Conservation (phyloP, 257 asterid species). For the Fraxinus cuspidata region DNA sequence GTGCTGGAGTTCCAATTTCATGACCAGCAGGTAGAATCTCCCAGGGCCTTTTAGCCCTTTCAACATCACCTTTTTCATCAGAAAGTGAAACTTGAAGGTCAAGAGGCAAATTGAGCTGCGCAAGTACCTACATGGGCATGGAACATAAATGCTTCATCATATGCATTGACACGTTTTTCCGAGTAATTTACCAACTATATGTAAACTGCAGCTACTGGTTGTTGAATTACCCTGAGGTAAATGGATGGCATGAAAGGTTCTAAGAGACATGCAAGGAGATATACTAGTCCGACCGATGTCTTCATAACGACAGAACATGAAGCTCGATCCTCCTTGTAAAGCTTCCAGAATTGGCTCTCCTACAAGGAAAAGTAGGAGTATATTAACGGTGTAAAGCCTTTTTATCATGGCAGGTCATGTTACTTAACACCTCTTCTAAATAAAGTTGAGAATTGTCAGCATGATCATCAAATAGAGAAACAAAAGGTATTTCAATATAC, state of each 20-base stretch:
- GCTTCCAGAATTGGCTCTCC: slow-evolving; percentile 95
- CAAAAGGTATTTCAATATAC: slow-evolving; percentile 7
- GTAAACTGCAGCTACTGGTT: slow-evolving; percentile 1
- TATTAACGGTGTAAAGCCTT: not conserved
- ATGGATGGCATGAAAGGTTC: slow-evolving; percentile 96
- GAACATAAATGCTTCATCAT: slow-evolving; percentile 20
- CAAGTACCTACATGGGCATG: slow-evolving; percentile 58
- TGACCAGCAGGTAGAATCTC: no score
- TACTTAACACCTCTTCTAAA: not conserved
- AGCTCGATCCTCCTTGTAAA: slow-evolving; percentile 78
- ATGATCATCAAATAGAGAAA: not conserved
- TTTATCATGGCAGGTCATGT: no score
- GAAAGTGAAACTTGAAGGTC: slow-evolving; percentile 63
- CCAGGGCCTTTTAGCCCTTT: no score
- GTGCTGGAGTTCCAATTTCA: slow-evolving; percentile 42
- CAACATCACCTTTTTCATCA: slow-evolving; percentile 37
- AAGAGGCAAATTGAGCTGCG: slow-evolving; percentile 85
- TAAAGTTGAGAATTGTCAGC: not conserved
- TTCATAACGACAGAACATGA: slow-evolving; percentile 77
- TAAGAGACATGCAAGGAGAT: slow-evolving; percentile 61
- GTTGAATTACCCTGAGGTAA: slow-evolving; percentile 60
- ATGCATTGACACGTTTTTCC: not conserved
- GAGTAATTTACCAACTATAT: slow-evolving; percentile 1
- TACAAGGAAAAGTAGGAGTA: slow-evolving; percentile 30
- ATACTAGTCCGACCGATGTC: slow-evolving; percentile 83